These are phyloP conservation scores for Aspergillus pseudotamarii DNA, from an alignment of 2,329 filamentous ascomycete genomes.

Conservation along the genomic window DNA sequence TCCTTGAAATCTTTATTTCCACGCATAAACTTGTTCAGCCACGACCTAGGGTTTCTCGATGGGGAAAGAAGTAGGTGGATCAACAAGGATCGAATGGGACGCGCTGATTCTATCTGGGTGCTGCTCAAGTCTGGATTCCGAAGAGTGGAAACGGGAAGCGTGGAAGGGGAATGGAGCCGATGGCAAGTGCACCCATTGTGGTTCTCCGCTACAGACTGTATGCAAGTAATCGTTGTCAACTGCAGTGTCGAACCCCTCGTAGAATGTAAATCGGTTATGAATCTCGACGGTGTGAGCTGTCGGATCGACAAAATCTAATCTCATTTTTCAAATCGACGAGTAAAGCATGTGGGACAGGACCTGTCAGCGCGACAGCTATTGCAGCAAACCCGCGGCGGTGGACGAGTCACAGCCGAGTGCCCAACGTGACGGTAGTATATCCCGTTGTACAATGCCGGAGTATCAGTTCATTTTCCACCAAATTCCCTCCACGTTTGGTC, in stretches of 20 bases:
- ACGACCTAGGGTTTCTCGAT: background rate
- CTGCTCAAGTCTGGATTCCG: background rate
- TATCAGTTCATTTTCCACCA: background rate
- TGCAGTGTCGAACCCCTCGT: background rate
- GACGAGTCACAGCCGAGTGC: background rate
- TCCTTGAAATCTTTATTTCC: background rate
- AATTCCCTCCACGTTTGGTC: background rate
- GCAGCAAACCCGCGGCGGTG: background rate
- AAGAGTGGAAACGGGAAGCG: background rate
- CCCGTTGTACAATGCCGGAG: background rate
- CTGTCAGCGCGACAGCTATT: too few species aligned
- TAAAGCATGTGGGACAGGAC: too few species aligned
- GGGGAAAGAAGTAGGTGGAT: background rate
- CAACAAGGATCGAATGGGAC: background rate
- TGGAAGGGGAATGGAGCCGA: background rate
- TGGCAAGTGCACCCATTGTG: background rate
- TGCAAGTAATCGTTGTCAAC: background rate
- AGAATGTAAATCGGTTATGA: background rate
- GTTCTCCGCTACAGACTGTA: background rate
- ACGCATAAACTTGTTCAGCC: background rate
- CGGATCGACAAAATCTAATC: background rate
- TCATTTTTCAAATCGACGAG: background rate
- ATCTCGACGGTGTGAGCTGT: background rate
- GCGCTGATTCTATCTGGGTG: too few species aligned
- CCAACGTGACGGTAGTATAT: too few species aligned